Percentiles rank a stretch among this genome's conserved stretches.
These are phyloP conservation scores for Epichloe baconii DNA, from an alignment of 2,329 filamentous ascomycete genomes.

Conservation along the genomic window DNA sequence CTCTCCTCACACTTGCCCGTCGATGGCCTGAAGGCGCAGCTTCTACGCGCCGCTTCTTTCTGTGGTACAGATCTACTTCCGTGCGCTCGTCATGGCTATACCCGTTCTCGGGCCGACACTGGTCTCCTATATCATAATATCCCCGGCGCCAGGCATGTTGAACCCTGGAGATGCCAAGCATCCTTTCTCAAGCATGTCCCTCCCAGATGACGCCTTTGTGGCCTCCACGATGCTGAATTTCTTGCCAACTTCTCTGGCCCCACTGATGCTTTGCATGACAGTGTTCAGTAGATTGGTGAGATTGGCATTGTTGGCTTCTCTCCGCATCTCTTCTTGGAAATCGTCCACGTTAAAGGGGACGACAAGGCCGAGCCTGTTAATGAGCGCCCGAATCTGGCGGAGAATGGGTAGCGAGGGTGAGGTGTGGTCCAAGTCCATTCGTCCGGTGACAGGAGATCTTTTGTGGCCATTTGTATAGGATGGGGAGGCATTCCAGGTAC, in stretches of 20 bases:
- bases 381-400: slow-evolving; percentile 75
- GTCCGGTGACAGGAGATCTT: slow-evolving; percentile 21
- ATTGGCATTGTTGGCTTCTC: slow-evolving; percentile 73
- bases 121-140: slow-evolving; percentile 17
- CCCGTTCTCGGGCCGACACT: slow-evolving; percentile 2
- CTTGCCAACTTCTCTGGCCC: slow-evolving; percentile 59
- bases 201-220: slow-evolving; percentile 13
- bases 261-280: slow-evolving; percentile 59
- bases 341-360: slow-evolving; percentile 53
- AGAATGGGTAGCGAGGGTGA: slow-evolving; percentile 58
- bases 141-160: slow-evolving; percentile 16
- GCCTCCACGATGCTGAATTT: slow-evolving; percentile 53
- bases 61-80: neutral
- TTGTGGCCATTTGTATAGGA: slow-evolving; percentile 44
- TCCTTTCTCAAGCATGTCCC: slow-evolving; percentile 8
- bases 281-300: slow-evolving; percentile 64
- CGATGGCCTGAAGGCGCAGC: too few species aligned
- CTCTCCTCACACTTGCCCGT: too few species aligned
- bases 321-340: slow-evolving; percentile 57
- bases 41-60: neutral
- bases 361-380: slow-evolving; percentile 71
- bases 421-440: slow-evolving; percentile 25
- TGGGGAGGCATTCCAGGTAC: slow-evolving; percentile 64
- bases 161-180: slow-evolving; percentile 13
- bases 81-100: too few species aligned